Evolutionary conservation across 495 filamentous ascomycete species (phyloP), one percentile per base, ranked within the genome.

Genomic region (Aspergillus diversus): DNA sequence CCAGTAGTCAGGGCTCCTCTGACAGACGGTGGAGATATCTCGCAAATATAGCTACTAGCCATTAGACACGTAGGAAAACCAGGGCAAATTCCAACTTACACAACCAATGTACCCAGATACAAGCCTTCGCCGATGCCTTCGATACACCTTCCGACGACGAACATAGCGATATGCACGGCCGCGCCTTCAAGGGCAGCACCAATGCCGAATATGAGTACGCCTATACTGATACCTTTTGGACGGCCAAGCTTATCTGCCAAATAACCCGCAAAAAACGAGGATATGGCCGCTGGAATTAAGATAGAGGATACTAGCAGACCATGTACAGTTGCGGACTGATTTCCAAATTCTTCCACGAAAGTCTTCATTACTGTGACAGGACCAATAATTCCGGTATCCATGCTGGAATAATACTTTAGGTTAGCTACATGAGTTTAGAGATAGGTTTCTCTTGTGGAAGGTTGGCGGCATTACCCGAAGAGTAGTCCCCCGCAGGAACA

Each of bases 271-370:
- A 88, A 87, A 58, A 90, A 77, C 0, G 85, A 86, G 0, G 86
- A 83, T 0, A 87, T 55, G 0, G 87, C 83, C 12, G 84, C 88
- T 7, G 87, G 81, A 27, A 91, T 77, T 56, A 90, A 73, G 56
- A 90, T 86, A 8, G 82, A 79, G 3, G 88, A 90, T 31, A 90
- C 86, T 5, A 85, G 81, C 16, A 89, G 74, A 2, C 87, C 87
- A 51, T 84, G 81, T 47, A 87, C 71, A 0, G 77, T 79, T 5
- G 87, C 75, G 2, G 86, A 84, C 42, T 85, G 77, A 31, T 69
- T 65, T 1, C 86, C 75, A 49, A 90, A 79, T 9, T 75, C 70
- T 7, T 67, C 60, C 1, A 67, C 69, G 68, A 88, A 90, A 46
- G 77, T 70, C 0, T 76, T 75, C 88, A 91, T 89, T 12, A 63